Conservation (phyloP, 148 eudicot genomes). For the Chenopodium berlandieri region DNA sequence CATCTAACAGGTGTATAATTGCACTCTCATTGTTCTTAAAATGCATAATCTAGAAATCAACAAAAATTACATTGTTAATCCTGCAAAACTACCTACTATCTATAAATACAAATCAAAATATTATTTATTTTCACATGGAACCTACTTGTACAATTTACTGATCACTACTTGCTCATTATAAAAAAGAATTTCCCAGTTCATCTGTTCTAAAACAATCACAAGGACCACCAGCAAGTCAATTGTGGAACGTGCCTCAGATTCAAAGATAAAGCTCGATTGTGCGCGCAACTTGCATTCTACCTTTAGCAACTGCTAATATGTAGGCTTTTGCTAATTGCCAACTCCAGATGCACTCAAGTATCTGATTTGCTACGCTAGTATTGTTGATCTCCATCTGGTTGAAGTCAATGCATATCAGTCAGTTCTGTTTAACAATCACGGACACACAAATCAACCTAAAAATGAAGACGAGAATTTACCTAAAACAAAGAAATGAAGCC, state of each 20-base stretch:
- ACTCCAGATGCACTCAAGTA: conserved; percentile 13
- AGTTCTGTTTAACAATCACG: background rate
- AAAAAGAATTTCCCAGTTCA: background rate
- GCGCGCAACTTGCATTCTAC: background rate
- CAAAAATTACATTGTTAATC: background rate
- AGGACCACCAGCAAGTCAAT: background rate
- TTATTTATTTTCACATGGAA: conserved; percentile 13
- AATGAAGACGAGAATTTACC: background rate
- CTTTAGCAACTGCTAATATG: conserved; percentile 8
- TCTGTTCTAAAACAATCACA: background rate
- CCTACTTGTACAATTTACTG: conserved; percentile 15
- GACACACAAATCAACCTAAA: background rate
- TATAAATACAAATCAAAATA: background rate
- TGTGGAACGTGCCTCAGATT: background rate
- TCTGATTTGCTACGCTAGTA: conserved; percentile 23
- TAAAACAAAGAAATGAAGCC: background rate
- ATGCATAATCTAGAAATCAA: background rate
- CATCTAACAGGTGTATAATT: background rate
- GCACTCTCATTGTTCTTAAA: no score
- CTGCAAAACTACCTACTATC: conserved; percentile 2
- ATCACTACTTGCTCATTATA: background rate
- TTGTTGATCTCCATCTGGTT: conserved; percentile 43
- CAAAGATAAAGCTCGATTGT: conserved; percentile 4
- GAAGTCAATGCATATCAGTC: conserved; percentile 1
- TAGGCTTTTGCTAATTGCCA: conserved; percentile 13